Base-by-base conservation (phyloP, 306 rosid genomes). In the Phaseolus lunatus region DNA sequence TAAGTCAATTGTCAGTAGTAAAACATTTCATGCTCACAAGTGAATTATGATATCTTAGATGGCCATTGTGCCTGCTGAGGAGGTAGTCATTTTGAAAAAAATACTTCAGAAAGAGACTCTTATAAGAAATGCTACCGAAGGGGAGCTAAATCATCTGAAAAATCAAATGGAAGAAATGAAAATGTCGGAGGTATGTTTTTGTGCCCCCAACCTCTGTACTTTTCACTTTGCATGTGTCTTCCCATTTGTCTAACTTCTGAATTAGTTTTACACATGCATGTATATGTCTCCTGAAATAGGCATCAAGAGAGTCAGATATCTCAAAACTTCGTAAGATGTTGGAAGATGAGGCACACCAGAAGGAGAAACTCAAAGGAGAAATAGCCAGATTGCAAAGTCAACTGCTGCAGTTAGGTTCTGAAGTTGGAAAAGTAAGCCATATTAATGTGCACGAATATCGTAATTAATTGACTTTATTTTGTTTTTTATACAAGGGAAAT, bases 281-380 rank as follows among this genome's bases (percentile, higher is more conserved):
- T 78, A 47, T 78, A 29, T 71, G 39, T 78, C 56, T 79, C 22
- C 66, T 72, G 63, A 67, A 13, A 59, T 74, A 92, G 97, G 89
- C 82, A 16, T 83, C 84, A 2, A 86, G 85, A 78, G 89, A 82
- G 63, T 83, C 89, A 0, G 92, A 93, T 79, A 93, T 90, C 67
- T 79, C 70, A 78, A 85, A 86, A 78, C 88, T 93, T 48, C 87
- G 75, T 11, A 87, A 86, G 78, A 80, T 78, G 85, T 83, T 90
- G 80, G 91, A 87, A 82, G 92, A 87, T 29, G 96, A 86, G 80
- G 73, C 85, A 65, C 71, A 35, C 53, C 84, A 81, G 73, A 89
- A 86, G 77, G 88, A 85, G 83, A 93, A 90, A 81, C 86, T 89
- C 62, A 91, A 90, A 85, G 88, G 87, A 80, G 93, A 93, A 84